phyloP scores from a whole-genome alignment of 1,139 yeast genomes.

The Geotrichum reessii region DNA sequence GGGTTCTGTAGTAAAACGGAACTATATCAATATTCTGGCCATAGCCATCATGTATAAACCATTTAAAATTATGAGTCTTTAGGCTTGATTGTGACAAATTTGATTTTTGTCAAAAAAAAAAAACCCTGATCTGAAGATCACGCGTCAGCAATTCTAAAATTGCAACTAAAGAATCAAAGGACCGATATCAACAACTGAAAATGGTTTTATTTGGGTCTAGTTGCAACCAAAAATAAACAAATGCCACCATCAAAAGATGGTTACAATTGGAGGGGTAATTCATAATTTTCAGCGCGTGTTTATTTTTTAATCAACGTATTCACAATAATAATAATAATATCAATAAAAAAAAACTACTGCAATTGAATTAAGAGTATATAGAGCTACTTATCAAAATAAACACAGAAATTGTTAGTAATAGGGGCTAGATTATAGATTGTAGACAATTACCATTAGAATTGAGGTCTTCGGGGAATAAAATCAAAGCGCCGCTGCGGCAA shows the following conservation, averaged over 20 bases:
- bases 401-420: too few species aligned
- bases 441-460: too few species aligned
- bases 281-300: neutral
- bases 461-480: too few species aligned
- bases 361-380: too few species aligned
- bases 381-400: too few species aligned
- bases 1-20: too few species aligned
- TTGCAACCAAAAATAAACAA: neutral
- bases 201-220: neutral
- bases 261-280: neutral
- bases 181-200: too few species aligned
- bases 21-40: too few species aligned
- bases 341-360: neutral
- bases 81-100: neutral
- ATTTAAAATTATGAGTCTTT: too few species aligned
- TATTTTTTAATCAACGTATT: neutral
- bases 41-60: too few species aligned
- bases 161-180: neutral
- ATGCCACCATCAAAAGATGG: neutral
- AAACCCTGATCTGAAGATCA: neutral
- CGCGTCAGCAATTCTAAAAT: neutral
- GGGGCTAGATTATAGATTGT: too few species aligned
- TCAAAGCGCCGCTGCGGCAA: too few species aligned
- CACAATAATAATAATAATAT: neutral
- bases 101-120: neutral